Conservation (phyloP, 345 rosid genomes). For the Lagerstroemia speciosa region DNA sequence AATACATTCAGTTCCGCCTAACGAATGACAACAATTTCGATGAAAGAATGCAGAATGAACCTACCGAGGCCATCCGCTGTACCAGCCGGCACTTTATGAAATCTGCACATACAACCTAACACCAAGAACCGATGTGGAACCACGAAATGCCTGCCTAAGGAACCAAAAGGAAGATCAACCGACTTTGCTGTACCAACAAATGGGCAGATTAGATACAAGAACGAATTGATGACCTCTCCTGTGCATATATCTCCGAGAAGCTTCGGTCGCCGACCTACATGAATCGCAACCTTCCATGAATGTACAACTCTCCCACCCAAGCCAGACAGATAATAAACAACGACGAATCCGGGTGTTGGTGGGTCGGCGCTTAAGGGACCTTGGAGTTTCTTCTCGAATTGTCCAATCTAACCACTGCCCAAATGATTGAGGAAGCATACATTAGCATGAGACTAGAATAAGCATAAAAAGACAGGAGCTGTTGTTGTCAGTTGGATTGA, state of each 20-base stretch:
- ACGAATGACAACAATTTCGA: too few species aligned
- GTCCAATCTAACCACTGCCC: slow-evolving; percentile 5
- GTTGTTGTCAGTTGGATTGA: background rate
- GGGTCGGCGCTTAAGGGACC: background rate
- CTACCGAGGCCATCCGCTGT: too few species aligned
- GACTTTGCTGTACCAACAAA: background rate
- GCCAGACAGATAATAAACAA: background rate
- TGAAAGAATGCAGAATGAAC: too few species aligned
- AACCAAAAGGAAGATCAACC: background rate
- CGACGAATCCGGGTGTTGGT: background rate
- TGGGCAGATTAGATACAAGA: background rate
- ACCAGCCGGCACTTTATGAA: too few species aligned
- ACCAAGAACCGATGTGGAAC: background rate
- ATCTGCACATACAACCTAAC: too few species aligned
- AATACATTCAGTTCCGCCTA: too few species aligned
- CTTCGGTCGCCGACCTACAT: background rate
- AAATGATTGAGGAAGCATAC: slow-evolving; percentile 1
- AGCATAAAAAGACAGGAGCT: background rate
- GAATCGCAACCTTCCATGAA: too few species aligned
- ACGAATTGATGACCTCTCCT: background rate
- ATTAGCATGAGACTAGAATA: background rate
- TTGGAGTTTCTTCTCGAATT: background rate
- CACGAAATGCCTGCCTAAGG: background rate
- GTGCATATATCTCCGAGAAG: background rate
- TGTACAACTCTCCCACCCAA: background rate